Percentiles rank a stretch among this genome's conserved stretches.
Evolutionary conservation across 805 yeast species (phyloP).

Genomic region (Suhomyces prunicola): DNA sequence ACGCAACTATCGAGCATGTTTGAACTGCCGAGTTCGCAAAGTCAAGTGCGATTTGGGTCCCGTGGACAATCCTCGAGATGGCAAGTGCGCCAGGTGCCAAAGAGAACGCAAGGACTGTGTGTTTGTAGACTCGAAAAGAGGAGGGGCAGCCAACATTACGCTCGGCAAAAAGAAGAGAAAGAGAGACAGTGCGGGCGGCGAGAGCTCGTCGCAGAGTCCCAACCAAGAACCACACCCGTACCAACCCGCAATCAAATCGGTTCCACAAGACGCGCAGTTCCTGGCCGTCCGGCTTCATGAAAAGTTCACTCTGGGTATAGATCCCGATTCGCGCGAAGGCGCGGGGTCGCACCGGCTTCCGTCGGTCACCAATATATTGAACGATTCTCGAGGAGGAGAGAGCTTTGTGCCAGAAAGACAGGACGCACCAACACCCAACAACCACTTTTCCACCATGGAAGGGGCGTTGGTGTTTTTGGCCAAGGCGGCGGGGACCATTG

Average conservation of each 20-base stretch:
- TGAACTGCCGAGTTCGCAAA: slow-evolving; percentile 80
- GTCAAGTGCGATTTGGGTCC: slow-evolving; percentile 85
- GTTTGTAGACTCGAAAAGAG: slow-evolving; percentile 44
- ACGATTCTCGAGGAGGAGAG: not conserved
- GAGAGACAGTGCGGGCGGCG: not conserved
- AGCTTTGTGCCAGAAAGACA: not conserved
- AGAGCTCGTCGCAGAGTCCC: not conserved
- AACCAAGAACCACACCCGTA: not conserved
- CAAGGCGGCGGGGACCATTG: slow-evolving; percentile 74
- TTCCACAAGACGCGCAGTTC: not conserved
- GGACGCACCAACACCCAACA: slow-evolving; percentile 6
- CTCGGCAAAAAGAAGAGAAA: slow-evolving; percentile 59
- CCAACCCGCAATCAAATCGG: not conserved
- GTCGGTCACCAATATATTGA: slow-evolving; percentile 14
- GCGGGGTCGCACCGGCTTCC: slow-evolving; percentile 5
- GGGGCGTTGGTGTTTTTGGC: slow-evolving; percentile 73
- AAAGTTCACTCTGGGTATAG: not conserved
- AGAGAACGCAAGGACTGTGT: slow-evolving; percentile 82
- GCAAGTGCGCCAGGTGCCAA: slow-evolving; percentile 82
- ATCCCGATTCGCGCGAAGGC: not conserved
- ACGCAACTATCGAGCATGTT: slow-evolving; percentile 78
- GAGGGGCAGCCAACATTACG: slow-evolving; percentile 20
- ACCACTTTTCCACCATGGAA: slow-evolving; percentile 42
- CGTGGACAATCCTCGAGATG: slow-evolving; percentile 64
- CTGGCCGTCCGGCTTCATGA: not conserved